Base-by-base conservation (phyloP, 768 basidiomycete species). In the Agrocybe praecox region DNA sequence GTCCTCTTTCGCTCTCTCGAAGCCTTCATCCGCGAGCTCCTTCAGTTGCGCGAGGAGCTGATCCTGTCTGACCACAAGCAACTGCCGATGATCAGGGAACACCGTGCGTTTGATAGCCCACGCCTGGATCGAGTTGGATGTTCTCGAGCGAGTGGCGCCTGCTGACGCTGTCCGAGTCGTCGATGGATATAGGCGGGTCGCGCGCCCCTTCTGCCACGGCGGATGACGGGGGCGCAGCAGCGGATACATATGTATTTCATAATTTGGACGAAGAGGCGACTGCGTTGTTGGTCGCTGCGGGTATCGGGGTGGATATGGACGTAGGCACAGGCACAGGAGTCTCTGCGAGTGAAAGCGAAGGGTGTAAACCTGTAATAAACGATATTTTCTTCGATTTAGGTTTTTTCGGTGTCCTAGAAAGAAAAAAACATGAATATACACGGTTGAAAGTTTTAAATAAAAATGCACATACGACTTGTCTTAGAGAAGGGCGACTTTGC, bases 401-500 rank as follows among this genome's bases (percentile, higher is more conserved):
- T n/a, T n/a, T n/a, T n/a, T n/a, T n/a, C n/a, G n/a, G n/a, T n/a
- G n/a, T 8, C 15, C n/a, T 52, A 21, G 1, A 22, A 45, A 15
- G 33, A 15, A 8, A 34, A 34, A 34, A 15, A 15, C 33, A 15
- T 15, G 33, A 15, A 34, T 34, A 34, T 8, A 15, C 8, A 34
- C n/a, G 33, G 33, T 34, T 34, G 33, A 34, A 34, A 15, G 33
- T 34, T 46, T 26, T 34, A 47, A 21, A 24, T 17, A 21, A 48
- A 18, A 46, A 32, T 62, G 60, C 59, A 67, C 67, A 48, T 18
- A 18, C 75, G n/a, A 81, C 72, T 86, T 87, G 75, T 94, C 90
- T 67, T 90, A 90, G 65, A 94, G 76, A 12, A 98, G 70, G 2
- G 93, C 93, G 14, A 98, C 90, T 65, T 92, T 89, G 2, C 95